A percentile compares a stretch with the other conserved stretches of the same genome.
Evolutionary conservation across 768 basidiomycete genomes (phyloP).

Genomic region (Agaricus sinodeliciosus): DNA sequence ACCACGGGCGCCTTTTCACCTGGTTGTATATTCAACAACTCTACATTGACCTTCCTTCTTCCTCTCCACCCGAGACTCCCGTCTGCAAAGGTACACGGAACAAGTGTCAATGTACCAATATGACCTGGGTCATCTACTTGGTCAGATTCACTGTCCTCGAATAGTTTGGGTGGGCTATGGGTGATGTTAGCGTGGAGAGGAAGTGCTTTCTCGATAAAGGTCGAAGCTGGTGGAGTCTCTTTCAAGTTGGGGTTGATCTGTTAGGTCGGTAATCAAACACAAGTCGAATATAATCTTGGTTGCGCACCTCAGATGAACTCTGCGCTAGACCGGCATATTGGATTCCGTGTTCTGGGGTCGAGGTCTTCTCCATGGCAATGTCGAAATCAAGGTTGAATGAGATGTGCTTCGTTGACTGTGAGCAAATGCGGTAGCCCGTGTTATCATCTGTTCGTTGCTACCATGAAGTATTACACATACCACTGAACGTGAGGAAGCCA

Average conservation of each 20-base stretch:
- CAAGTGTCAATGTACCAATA: slow-evolving; percentile 48
- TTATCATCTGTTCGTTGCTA: too few species aligned
- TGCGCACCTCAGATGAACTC: not conserved
- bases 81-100: slow-evolving; percentile 57
- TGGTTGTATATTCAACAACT: slow-evolving; percentile 45
- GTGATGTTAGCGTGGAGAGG: slow-evolving; percentile 67
- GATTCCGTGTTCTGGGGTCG: not conserved
- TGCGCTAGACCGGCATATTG: not conserved
- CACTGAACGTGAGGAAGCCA: too few species aligned
- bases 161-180: slow-evolving; percentile 44
- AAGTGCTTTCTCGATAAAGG: slow-evolving; percentile 59
- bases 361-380: not conserved
- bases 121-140: slow-evolving; percentile 50
- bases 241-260: slow-evolving; percentile 19
- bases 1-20: slow-evolving; percentile 58
- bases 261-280: not conserved
- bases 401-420: not conserved
- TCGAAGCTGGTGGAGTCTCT: slow-evolving; percentile 35
- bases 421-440: too few species aligned
- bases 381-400: not conserved
- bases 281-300: not conserved
- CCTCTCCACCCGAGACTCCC: slow-evolving; percentile 88
- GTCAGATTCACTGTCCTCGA: slow-evolving; percentile 17
- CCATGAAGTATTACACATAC: too few species aligned
- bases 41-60: slow-evolving; percentile 57